phyloP scores from a whole-genome alignment of 768 basidiomycete species.

The Amanita rubescens region DNA sequence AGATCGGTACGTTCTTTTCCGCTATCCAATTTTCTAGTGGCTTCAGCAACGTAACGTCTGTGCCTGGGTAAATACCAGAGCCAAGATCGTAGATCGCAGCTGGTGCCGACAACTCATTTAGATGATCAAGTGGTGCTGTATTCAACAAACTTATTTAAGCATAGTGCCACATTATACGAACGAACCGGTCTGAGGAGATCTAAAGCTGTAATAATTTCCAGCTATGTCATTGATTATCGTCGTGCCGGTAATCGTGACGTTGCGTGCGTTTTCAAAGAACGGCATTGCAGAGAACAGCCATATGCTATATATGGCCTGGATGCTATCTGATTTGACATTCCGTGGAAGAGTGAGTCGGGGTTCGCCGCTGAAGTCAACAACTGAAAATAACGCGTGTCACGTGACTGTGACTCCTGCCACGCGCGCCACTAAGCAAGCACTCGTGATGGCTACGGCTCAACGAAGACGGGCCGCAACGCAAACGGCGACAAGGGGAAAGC shows the following conservation, averaged over 20 bases:
- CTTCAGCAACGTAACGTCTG: not conserved
- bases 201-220: not conserved
- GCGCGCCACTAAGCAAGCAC: too few relatives aligned
- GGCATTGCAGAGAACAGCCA: too few relatives aligned
- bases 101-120: not conserved
- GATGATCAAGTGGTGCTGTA: not conserved
- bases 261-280: not conserved
- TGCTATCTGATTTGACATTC: too few relatives aligned
- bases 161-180: not conserved
- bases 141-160: too few relatives aligned
- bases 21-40: not conserved
- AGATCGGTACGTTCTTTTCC: not conserved
- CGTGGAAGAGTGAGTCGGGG: too few relatives aligned
- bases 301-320: too few relatives aligned
- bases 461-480: conserved; percentile 1
- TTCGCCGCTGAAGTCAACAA: too few relatives aligned
- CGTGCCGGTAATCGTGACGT: not conserved
- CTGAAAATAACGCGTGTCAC: too few relatives aligned
- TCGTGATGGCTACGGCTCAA: too few relatives aligned
- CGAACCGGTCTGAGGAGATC: not conserved
- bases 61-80: not conserved
- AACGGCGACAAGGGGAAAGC: not conserved
- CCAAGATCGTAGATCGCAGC: not conserved
- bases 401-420: too few relatives aligned
- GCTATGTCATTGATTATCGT: not conserved